Conservation (phyloP, 805 yeast genomes). For the Kazachstania bromeliacearum region DNA sequence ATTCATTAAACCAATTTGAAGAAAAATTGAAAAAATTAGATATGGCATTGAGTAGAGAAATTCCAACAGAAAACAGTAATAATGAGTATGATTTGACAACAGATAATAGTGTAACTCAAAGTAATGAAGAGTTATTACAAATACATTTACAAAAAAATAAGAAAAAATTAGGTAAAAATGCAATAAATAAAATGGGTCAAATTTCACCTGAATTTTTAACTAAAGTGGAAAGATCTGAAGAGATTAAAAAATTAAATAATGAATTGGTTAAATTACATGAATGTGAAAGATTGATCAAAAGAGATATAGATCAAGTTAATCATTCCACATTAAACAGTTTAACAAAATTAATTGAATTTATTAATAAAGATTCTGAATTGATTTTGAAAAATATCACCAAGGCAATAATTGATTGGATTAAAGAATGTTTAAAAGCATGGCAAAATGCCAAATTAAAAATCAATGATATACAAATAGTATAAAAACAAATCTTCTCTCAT, state of each 20-base stretch:
- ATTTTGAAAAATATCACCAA: conserved; percentile 28
- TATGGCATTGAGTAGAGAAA: conserved; percentile 30
- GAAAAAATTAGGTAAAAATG: conserved; percentile 5
- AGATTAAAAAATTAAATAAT: conserved; percentile 27
- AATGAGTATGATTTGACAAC: conserved; percentile 1
- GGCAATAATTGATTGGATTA: conserved; percentile 30
- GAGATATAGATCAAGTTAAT: conserved; percentile 32
- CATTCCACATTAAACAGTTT: conserved; percentile 26
- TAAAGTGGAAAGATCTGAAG: conserved; percentile 31
- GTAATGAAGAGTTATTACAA: conserved; percentile 6
- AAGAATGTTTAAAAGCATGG: conserved; percentile 34
- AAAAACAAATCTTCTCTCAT: no score
- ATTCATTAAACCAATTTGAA: conserved; percentile 28
- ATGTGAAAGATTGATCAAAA: conserved; percentile 30
- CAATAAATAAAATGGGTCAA: conserved; percentile 11
- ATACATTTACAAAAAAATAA: conserved; percentile 10
- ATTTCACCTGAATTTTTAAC: conserved; percentile 27
- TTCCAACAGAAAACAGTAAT: conserved; percentile 28
- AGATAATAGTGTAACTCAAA: neutral
- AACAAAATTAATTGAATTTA: conserved; percentile 18
- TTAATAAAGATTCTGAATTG: conserved; percentile 23
- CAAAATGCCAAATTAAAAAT: conserved; percentile 27
- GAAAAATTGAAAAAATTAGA: conserved; percentile 22
- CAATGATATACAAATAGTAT: conserved; percentile 5
- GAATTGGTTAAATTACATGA: conserved; percentile 34